Evolutionary conservation across 768 basidiomycete species (phyloP).

Genomic region (Leucosporidium scottii): DNA sequence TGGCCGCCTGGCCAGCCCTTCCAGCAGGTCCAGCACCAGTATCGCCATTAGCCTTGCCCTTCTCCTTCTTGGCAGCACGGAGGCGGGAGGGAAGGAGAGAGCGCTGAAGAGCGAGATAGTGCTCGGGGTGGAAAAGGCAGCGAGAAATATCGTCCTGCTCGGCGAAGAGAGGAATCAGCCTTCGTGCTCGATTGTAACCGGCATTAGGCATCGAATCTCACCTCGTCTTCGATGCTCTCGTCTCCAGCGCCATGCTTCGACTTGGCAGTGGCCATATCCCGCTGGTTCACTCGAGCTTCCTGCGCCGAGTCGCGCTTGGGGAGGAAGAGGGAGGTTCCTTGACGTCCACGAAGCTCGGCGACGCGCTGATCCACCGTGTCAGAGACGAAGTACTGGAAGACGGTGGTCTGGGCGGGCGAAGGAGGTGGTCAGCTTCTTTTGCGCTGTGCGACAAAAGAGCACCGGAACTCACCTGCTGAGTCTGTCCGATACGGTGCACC

Average conservation of each 20-base stretch:
- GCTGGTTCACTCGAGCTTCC: conserved; percentile 1
- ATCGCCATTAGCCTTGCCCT: no score
- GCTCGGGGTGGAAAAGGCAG: conserved; percentile 11
- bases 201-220: no score
- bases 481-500: conserved; percentile 37
- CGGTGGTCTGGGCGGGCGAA: conserved; percentile 15
- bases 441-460: background rate
- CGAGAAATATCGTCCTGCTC: conserved; percentile 24
- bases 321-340: conserved; percentile 20
- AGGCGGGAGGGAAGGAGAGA: no score
- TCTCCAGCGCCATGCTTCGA: background rate
- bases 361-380: conserved; percentile 33
- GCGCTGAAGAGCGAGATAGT: conserved; percentile 2
- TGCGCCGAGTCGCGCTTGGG: background rate
- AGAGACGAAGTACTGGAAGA: conserved; percentile 32
- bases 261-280: background rate
- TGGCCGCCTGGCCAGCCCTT: no score
- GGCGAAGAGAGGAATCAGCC: background rate
- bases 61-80: no score
- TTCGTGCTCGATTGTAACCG: no score
- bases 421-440: background rate
- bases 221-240: conserved; percentile 23
- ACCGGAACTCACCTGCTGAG: background rate
- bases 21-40: no score
- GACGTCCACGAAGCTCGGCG: conserved; percentile 23